A percentile compares a stretch with the other conserved stretches of the same genome.
Evolutionary conservation across 1,139 yeast species (phyloP).

Genomic region (Nadsonia commutata): DNA sequence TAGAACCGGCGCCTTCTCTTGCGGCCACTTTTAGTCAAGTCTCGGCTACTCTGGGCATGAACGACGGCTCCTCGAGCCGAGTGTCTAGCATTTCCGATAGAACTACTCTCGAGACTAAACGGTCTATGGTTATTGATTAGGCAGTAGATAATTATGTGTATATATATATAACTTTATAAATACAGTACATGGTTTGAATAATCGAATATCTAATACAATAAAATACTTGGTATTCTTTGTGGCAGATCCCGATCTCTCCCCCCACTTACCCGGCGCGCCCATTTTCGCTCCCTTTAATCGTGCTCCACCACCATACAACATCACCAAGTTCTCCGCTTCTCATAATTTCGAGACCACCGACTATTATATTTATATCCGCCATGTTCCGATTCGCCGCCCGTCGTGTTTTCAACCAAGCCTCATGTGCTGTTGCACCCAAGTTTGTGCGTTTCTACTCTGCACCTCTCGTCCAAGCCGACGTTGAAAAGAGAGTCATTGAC

Average conservation of each 20-base stretch:
- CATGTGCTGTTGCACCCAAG: neutral
- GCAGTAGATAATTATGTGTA: too few species aligned
- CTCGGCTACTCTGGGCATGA: neutral
- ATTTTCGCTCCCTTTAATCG: too few species aligned
- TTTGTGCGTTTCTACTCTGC: conserved; percentile 36
- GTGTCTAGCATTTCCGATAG: neutral
- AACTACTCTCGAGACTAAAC: neutral
- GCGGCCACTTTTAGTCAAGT: neutral
- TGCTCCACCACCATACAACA: too few species aligned
- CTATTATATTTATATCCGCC: too few species aligned
- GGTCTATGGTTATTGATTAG: neutral
- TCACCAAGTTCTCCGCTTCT: too few species aligned
- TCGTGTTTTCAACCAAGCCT: neutral
- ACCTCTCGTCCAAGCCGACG: conserved; percentile 52
- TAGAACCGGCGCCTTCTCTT: neutral
- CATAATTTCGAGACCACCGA: too few species aligned
- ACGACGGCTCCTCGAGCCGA: neutral
- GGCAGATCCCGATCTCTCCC: too few species aligned
- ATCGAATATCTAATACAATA: too few species aligned
- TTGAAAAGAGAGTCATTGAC: conserved; percentile 62
- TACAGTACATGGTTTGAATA: too few species aligned
- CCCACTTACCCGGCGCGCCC: too few species aligned
- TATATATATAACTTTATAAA: too few species aligned
- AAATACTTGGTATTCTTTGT: too few species aligned
- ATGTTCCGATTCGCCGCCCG: neutral